Base-by-base conservation (phyloP, 805 yeast species). In the Zygotorulaspora florentina region DNA sequence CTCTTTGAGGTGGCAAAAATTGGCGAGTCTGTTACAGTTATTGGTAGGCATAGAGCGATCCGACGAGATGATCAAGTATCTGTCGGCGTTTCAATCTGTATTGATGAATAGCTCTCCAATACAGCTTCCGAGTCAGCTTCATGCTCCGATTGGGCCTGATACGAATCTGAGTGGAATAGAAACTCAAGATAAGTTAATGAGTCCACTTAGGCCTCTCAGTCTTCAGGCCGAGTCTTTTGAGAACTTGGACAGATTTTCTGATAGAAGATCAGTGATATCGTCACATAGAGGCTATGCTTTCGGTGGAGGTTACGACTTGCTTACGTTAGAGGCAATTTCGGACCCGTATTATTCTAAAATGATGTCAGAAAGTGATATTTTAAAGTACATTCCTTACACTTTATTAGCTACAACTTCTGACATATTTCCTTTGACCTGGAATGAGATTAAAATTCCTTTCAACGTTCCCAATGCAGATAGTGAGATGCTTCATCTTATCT, bases 331-430 rank as follows among this genome's bases (percentile, higher is more conserved):
- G 15, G 48, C 50, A 12, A 38, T 63, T 27, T 40, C 55, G 0
- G 57, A 52, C 20, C 64, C 61, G 2, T 72, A 70, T 49, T 65
- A 66, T 50, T 58, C 62, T 15, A 59, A 61, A 8, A 62, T 67
- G 27, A 44, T 71, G 2, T 50, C 67, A 3, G 79, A 74, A 34
- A 54, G 55, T 4, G 74, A 70, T 2, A 71, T 82, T 2, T 43
- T 80, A 37, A 65, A 69, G 34, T 71, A 69, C 51, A 65, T 82
- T 2, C 70, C 77, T 6, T 83, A 74, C 51, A 72, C 84, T 0
- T 57, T 84, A 37, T 58, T 77, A n/a, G 89, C 87, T 0, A 72
- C 80, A 2, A 83, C 83, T 25, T 79, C 87, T 2, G 74, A 73
- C 27, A 50, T 81, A 46, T 72, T 83, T 40, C 72, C 79, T 0